These are phyloP conservation scores for Bipolaris cookei DNA, from an alignment of 2,329 filamentous ascomycete species.

Conservation along the genomic window DNA sequence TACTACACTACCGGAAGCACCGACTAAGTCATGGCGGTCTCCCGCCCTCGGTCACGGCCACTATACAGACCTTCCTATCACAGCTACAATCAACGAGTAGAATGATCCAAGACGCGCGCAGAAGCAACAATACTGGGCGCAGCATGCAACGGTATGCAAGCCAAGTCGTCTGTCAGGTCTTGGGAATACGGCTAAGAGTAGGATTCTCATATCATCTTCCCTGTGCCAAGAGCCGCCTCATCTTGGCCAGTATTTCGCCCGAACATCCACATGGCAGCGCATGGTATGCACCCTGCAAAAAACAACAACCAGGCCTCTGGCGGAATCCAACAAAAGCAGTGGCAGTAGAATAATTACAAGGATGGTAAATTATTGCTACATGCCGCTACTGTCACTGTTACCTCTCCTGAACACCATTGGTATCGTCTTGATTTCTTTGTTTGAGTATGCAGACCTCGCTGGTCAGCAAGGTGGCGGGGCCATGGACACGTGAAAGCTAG, in stretches of 20 bases:
- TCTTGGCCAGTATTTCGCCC: constrained; percentile 26
- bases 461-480: constrained; percentile 11
- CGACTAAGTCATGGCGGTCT: constrained; percentile 18
- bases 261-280: background rate
- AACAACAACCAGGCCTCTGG: too few species aligned
- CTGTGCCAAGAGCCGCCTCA: constrained; percentile 20
- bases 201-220: constrained; percentile 8
- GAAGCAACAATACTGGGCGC: constrained; percentile 26
- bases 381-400: too few species aligned
- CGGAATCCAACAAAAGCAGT: too few species aligned
- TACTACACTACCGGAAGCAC: constrained; percentile 9
- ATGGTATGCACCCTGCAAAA: constrained; percentile 4
- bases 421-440: too few species aligned
- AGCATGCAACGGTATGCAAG: constrained; percentile 26
- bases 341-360: too few species aligned
- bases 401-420: too few species aligned
- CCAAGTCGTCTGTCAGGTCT: constrained; percentile 24
- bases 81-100: constrained; percentile 43
- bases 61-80: constrained; percentile 45
- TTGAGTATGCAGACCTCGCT: background rate
- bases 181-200: constrained; percentile 25
- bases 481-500: background rate
- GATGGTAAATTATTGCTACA: too few species aligned
- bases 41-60: constrained; percentile 22
- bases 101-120: constrained; percentile 22